Evolutionary conservation across 2,329 filamentous ascomycete species (phyloP).

Genomic region (Juglanconis sp.): DNA sequence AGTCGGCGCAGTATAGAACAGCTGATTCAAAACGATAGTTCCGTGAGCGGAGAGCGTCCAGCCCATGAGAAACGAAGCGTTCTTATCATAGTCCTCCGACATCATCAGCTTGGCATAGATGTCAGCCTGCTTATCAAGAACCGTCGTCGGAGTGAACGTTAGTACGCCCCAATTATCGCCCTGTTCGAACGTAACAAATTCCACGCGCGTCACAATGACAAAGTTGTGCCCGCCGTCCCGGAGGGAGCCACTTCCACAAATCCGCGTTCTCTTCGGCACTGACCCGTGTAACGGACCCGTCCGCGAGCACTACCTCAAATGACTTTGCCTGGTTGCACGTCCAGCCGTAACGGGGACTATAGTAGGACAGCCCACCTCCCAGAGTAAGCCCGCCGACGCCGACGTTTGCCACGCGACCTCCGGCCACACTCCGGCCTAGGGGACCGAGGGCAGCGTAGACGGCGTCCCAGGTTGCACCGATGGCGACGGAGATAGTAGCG

Average conservation of each 20-base stretch:
- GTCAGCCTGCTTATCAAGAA: not conserved
- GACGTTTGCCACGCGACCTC: conserved; percentile 16
- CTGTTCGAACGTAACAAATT: conserved; percentile 19
- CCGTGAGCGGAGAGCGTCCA: not conserved
- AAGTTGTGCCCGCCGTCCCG: conserved; percentile 21
- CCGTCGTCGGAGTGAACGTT: not conserved
- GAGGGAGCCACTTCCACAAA: conserved; percentile 18
- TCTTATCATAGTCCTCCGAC: not conserved
- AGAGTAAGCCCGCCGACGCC: conserved; percentile 15
- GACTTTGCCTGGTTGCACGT: conserved; percentile 14
- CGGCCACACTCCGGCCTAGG: conserved; percentile 15
- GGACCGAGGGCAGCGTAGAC: conserved; percentile 17
- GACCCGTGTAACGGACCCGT: not conserved
- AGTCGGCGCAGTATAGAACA: not conserved
- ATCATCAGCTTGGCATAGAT: not conserved
- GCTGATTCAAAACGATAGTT: not conserved
- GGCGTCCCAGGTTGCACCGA: conserved; percentile 9
- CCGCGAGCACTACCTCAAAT: conserved; percentile 2
- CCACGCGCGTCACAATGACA: conserved; percentile 21
- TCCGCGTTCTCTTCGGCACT: conserved; percentile 11
- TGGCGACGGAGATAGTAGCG: conserved; percentile 7
- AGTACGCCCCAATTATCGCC: conserved; percentile 15
- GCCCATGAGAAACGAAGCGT: not conserved
- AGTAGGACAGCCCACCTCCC: conserved; percentile 15
- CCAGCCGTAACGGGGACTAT: conserved; percentile 15